Evolutionary conservation across 2,329 filamentous ascomycete species (phyloP).

Genomic region (Bipolaris bicolor): DNA sequence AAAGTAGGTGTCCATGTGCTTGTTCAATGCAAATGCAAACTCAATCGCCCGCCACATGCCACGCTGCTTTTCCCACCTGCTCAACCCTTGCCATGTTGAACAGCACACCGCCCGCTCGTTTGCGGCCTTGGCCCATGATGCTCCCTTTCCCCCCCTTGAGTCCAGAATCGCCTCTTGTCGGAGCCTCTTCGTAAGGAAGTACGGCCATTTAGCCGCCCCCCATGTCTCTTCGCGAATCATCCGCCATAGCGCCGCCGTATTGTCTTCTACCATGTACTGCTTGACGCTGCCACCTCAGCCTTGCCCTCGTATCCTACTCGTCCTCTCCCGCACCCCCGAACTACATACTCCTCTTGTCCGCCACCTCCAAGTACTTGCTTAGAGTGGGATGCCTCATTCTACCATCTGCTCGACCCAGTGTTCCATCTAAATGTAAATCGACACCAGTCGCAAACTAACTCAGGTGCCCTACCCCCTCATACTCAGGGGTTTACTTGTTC

Average conservation of each 20-base stretch:
- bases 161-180: background rate
- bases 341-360: background rate
- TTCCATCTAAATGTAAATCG: background rate
- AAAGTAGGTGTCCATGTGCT: background rate
- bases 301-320: background rate
- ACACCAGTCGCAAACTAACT: constrained; percentile 5
- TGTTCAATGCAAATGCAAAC: background rate
- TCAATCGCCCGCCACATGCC: background rate
- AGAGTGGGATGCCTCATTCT: background rate
- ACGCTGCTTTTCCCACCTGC: constrained; percentile 1
- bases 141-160: background rate
- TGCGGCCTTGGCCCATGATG: no score
- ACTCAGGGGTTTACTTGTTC: constrained; percentile 8
- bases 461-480: background rate
- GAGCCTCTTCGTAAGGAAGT: background rate
- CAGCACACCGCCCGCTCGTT: background rate
- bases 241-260: constrained; percentile 5
- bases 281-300: background rate
- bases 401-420: background rate
- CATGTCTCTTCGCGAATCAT: constrained; percentile 1
- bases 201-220: constrained; percentile 4
- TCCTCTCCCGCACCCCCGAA: constrained; percentile 5
- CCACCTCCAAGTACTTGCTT: no score
- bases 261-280: background rate
- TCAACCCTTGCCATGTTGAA: background rate